Evolutionary conservation across 176 grass and related monocot genomes (phyloP), one percentile per base, ranked within the genome.

Genomic region (Triticum urartu): DNA sequence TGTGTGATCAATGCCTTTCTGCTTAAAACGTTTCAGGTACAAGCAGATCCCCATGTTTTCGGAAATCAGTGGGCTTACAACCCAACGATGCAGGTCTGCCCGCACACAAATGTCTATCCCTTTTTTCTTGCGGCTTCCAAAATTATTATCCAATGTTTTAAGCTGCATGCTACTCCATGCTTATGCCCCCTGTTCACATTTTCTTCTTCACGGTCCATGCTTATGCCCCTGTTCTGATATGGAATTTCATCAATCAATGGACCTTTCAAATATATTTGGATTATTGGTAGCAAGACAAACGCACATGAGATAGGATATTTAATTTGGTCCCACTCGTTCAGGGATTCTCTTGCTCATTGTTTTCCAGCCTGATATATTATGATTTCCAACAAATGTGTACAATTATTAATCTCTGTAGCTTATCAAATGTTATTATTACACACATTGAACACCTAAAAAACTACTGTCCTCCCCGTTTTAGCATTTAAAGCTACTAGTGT

Each of bases 21-120:
- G 18, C 64, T 63, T 68, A 43, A 15, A 38, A 79, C 39, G 88
- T 84, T 83, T 75, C 76, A 98, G 87, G 79, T 84, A 47, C 97
- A 93, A 79, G 69, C 80, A 87, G 94, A 96, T 77, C 86, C 91
- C 50, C 94, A 96, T 86, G 81, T 85, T 20, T 84, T 92, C 20
- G 92, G 72, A 61, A 98, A 88, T 90, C 97, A 98, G 80, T 96
- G 94, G 97, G 90, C 89, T 88, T 98, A 96, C 85, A 93, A 95
- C 81, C 87, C 90, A 88, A 92, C 93, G 68, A 64, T 93, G 77
- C 97, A 96, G 94, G 97, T 95, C 30, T 54, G 42, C 79, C 52
- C 43, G 4, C 43, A 75, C 66, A 68, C 42, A 75, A 52, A 52
- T 75, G 72, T 4, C 7, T 30, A 50, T 30, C 40, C 13, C 24